Evolutionary conservation across 1,284 basidiomycete genomes (phyloP), one percentile per base, ranked within the genome.

Genomic region (Pseudozyma tsukubaensis): DNA sequence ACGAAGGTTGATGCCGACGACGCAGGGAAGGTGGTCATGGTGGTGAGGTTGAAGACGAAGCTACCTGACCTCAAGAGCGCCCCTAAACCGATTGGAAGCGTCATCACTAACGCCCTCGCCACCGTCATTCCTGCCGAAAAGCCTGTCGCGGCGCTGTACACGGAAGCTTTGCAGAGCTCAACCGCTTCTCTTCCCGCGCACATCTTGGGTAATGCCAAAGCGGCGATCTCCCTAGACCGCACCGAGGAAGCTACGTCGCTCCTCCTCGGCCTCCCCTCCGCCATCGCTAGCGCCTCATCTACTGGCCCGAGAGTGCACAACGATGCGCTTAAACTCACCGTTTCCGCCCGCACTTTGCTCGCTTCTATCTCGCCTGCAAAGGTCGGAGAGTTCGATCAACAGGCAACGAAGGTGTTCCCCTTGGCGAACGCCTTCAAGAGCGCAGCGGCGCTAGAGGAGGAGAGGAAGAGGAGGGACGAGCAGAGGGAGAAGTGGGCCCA

Each of bases 21-120:
- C 63, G 88, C 94, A 0, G 88, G 90, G 45, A 85, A 97, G 35
- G 92, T 95, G 72, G 81, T 90, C 11, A 89, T 92, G 47, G 84
- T 92, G 29, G 86, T 92, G 5, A 88, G 92, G 78, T 88, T 95
- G 79, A 88, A 88, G 35, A 85, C 86, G 66, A 59, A 53, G 10
- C 50, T 76, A 35, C 72, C 72, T 0, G 66, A 74, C 36, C 59
- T 76, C 1, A 39, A 39, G 1, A 61, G 60, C 1, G 64, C 73
- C 16, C 62, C 54, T 0, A 51, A 57, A 24, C 70, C 77, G n/a
- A 52, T 72, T 36, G 53, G 66, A 47, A 36, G 88, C 86, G 47
- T 86, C 86, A 39, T 86, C 85, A 1, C 82, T 87, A 29, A 82
- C 83, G 34, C 86, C 86, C 80, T 83, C 78, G 45, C 51, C 1